phyloP scores from a whole-genome alignment of 1,284 basidiomycete genomes.

The Ganoderma meredithae region DNA sequence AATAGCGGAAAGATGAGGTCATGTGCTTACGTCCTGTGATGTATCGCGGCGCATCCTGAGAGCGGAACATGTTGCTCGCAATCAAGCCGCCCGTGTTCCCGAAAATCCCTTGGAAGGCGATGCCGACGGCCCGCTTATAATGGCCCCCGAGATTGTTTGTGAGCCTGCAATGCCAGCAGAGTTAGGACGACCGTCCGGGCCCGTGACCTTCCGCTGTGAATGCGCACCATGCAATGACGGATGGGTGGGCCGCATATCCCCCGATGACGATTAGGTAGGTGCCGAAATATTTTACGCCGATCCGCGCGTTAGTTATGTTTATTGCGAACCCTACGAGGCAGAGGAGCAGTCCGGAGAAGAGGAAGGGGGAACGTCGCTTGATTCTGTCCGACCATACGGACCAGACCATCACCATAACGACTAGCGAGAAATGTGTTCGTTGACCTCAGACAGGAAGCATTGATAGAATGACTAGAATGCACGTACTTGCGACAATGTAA shows the following conservation, averaged over 20 bases:
- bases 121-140: slow-evolving; percentile 68
- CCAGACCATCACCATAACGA: slow-evolving; percentile 57
- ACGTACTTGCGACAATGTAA: slow-evolving; percentile 67
- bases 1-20: not conserved
- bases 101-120: slow-evolving; percentile 69
- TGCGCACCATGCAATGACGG: slow-evolving; percentile 61
- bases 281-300: slow-evolving; percentile 69
- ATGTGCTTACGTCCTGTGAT: slow-evolving; percentile 62
- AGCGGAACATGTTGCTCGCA: slow-evolving; percentile 66
- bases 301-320: slow-evolving; percentile 58
- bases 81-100: slow-evolving; percentile 64
- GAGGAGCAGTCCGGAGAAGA: slow-evolving; percentile 57
- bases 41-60: slow-evolving; percentile 65
- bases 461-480: not conserved
- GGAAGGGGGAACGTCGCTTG: slow-evolving; percentile 63
- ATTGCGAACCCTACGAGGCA: slow-evolving; percentile 67
- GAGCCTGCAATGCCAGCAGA: slow-evolving; percentile 45
- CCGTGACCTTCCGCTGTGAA: too few species aligned
- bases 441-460: slow-evolving; percentile 49
- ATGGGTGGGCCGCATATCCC: slow-evolving; percentile 65
- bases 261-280: slow-evolving; percentile 68
- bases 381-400: slow-evolving; percentile 65
- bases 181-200: too few species aligned
- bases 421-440: slow-evolving; percentile 40
- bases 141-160: slow-evolving; percentile 69